Percentiles rank a stretch among this genome's conserved stretches.
phyloP scores from a whole-genome alignment of 495 filamentous ascomycete species.

The Cladorrhinum samala region DNA sequence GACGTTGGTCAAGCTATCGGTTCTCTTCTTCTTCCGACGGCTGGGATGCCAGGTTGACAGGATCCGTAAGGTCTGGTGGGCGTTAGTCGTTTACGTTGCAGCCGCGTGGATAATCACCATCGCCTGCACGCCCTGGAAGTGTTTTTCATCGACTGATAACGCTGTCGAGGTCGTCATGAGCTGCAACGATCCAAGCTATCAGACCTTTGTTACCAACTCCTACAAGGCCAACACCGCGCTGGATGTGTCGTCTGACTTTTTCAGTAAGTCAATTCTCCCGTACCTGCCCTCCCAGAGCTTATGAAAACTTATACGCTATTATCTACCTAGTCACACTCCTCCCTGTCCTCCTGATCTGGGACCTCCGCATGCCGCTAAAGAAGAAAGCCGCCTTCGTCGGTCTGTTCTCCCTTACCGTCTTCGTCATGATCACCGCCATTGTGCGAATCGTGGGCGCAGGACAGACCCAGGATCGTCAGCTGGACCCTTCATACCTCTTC shows the following conservation, averaged over 20 bases:
- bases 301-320: background rate
- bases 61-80: background rate
- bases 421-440: background rate
- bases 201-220: background rate
- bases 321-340: background rate
- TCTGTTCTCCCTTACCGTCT: background rate
- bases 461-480: background rate
- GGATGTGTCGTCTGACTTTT: background rate
- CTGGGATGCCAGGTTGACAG: background rate
- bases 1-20: background rate
- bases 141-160: background rate
- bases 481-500: background rate
- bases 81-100: background rate
- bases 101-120: background rate
- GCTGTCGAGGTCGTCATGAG: background rate
- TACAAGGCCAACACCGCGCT: background rate
- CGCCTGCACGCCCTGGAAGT: background rate
- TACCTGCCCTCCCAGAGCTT: background rate
- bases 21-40: background rate
- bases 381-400: conserved; percentile 1
- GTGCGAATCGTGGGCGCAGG: background rate
- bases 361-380: background rate
- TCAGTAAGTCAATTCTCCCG: background rate
- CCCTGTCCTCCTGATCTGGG: background rate
- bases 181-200: background rate